Evolutionary conservation across 805 yeast species (phyloP), one percentile per base, ranked within the genome.

Genomic region (Kazachstania africana): DNA sequence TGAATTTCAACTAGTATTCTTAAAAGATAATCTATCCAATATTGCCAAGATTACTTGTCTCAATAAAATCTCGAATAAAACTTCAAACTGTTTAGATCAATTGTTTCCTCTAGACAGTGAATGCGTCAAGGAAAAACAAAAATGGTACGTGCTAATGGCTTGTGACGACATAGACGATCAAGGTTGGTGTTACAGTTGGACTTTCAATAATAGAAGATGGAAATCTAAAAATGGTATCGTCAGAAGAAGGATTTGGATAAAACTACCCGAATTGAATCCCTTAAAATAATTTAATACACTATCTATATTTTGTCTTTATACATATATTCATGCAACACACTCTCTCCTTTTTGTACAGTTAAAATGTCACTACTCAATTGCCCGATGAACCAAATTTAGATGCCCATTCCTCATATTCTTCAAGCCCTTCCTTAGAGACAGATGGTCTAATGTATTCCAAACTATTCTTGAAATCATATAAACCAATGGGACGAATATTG

Each of bases 361-460:
- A n/a, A n/a, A n/a, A n/a, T n/a, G n/a, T 30, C 51, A n/a, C n/a
- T n/a, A n/a, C n/a, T n/a, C n/a, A 82, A 6, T 79, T 91, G 8
- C 95, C 95, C 6, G 88, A 78, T 9, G 94, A 82, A 1, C 96
- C 96, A 53, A 73, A 88, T 46, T 72, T 65, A 16, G 61, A 52
- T 2, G 95, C 88, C 98, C 98, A 88, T 27, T 80, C 75, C 47
- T 83, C 95, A 57, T 83, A 88, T 44, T 72, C 72, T 24, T 60
- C 58, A 28, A 91, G 60, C 1, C 94, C 94, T 43, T 83, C 94
- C 28, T 64, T 63, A 4, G 88, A 78, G 4, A 91, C 97, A 47
- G 94, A 80, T 4, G 95, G 95, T 38, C 93, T 67, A 36, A 91
- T 82, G 33, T 77, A 75, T 36, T 68, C 70, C 62, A 91, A 66